Evolutionary conservation across 768 basidiomycete species (phyloP).

Genomic region (Leccinum aurantiacum): DNA sequence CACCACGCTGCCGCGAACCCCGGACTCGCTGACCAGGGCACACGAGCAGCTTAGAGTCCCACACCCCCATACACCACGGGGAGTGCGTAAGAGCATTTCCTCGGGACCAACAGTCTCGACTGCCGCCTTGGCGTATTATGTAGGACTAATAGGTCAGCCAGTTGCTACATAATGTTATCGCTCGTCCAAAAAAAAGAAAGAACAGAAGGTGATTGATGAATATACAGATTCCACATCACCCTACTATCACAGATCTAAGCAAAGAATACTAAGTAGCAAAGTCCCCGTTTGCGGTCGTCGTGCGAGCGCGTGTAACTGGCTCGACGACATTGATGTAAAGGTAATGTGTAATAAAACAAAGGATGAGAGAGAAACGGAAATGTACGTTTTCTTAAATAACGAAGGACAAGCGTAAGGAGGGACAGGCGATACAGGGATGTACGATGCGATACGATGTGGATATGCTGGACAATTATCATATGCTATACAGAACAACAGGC

Average conservation of each 20-base stretch:
- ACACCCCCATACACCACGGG: too few species aligned
- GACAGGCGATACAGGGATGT: not conserved
- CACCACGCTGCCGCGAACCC: too few species aligned
- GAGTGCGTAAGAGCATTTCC: too few species aligned
- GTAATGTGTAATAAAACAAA: not conserved
- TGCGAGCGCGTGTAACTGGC: not conserved
- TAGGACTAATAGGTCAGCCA: too few species aligned
- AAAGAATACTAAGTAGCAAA: not conserved
- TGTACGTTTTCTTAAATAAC: not conserved
- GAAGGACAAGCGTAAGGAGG: not conserved
- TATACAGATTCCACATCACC: not conserved
- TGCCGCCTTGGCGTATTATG: too few species aligned
- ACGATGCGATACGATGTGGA: not conserved
- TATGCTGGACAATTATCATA: not conserved
- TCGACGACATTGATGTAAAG: not conserved
- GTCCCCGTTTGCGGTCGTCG: not conserved
- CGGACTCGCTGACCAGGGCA: too few species aligned
- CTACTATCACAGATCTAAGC: not conserved
- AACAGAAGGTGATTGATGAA: not conserved
- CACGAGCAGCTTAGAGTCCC: too few species aligned
- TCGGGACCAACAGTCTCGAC: too few species aligned
- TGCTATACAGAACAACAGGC: not conserved
- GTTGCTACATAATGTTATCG: too few species aligned
- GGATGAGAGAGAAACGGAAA: not conserved
- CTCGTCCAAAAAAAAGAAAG: too few species aligned